A percentile compares a stretch with the other conserved stretches of the same genome.
Evolutionary conservation across 805 yeast genomes (phyloP).

Genomic region (Candida montana): DNA sequence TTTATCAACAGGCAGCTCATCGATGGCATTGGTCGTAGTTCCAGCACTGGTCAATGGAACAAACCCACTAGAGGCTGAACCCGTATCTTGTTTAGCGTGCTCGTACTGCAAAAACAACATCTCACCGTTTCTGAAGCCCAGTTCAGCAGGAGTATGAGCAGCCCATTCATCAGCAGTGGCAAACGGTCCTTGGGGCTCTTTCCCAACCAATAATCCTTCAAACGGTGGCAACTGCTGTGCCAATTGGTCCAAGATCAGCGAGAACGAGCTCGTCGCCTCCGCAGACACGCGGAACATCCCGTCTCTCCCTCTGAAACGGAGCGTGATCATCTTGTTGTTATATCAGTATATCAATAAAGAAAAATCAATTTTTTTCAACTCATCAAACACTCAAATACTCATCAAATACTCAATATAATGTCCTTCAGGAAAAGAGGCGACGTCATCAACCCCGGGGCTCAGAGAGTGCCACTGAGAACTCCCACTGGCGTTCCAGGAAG

Average conservation of each 20-base stretch:
- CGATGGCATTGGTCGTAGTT: conserved; percentile 19
- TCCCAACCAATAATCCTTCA: conserved; percentile 24
- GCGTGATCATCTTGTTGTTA: conserved; percentile 9
- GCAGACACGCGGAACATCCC: conserved; percentile 72
- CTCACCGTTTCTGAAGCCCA: conserved; percentile 46
- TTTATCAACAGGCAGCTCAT: conserved; percentile 64
- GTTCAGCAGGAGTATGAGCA: conserved; percentile 28
- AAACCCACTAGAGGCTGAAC: conserved; percentile 3
- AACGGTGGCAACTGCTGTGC: conserved; percentile 19
- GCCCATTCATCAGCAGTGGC: conserved; percentile 21
- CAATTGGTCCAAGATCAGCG: conserved; percentile 38
- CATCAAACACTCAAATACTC: too few relatives aligned
- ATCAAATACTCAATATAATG: too few relatives aligned
- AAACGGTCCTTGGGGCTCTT: conserved; percentile 19
- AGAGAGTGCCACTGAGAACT: conserved; percentile 14
- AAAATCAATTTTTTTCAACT: too few relatives aligned
- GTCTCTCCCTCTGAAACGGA: conserved; percentile 77
- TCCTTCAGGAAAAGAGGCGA: conserved; percentile 59
- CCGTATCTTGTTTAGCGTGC: not conserved
- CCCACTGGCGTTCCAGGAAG: conserved; percentile 15
- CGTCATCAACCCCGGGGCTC: conserved; percentile 25
- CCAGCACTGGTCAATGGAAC: not conserved
- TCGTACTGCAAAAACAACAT: conserved; percentile 35
- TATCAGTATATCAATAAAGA: not conserved
- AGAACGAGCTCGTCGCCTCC: conserved; percentile 40